Evolutionary conservation across 2,329 filamentous ascomycete species (phyloP).

Genomic region (Pestalotiopsis sp.): DNA sequence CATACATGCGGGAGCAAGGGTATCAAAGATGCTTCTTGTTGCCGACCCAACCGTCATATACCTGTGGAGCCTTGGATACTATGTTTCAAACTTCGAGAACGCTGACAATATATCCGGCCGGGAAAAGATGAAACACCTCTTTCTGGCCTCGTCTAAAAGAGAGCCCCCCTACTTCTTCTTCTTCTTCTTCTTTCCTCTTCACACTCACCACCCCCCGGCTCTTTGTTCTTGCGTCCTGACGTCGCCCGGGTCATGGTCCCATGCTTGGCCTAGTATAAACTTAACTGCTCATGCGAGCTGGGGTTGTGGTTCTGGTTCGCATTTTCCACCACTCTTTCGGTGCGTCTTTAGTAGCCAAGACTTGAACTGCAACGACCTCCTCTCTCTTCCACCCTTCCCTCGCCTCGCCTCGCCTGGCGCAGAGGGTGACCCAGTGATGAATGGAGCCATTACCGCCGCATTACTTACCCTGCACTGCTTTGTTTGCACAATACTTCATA

Average conservation of each 20-base stretch:
- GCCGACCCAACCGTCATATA: conserved; percentile 5
- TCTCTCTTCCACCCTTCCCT: not conserved
- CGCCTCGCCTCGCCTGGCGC: not conserved
- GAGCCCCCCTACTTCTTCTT: not conserved
- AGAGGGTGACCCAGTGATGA: not conserved
- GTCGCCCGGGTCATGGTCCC: not conserved
- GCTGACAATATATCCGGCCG: conserved; percentile 6
- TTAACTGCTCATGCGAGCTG: conserved; percentile 13
- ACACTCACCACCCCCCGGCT: too few relatives aligned
- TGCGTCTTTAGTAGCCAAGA: conserved; percentile 9
- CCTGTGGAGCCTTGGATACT: conserved; percentile 2
- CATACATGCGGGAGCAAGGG: not conserved
- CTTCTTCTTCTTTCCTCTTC: not conserved
- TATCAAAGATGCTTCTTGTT: not conserved
- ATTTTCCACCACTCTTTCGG: conserved; percentile 12
- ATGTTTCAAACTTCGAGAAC: conserved; percentile 13
- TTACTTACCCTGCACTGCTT: not conserved
- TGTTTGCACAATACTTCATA: too few relatives aligned
- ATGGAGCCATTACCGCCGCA: not conserved
- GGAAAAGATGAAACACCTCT: conserved; percentile 1
- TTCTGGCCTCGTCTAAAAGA: not conserved
- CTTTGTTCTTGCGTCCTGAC: not conserved
- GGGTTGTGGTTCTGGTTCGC: not conserved
- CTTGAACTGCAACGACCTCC: not conserved
- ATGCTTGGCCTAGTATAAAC: conserved; percentile 8